Evolutionary conservation across 2,329 filamentous ascomycete species (phyloP), one percentile per base, ranked within the genome.

Genomic region (Phaeosphaeriaceae sp.): DNA sequence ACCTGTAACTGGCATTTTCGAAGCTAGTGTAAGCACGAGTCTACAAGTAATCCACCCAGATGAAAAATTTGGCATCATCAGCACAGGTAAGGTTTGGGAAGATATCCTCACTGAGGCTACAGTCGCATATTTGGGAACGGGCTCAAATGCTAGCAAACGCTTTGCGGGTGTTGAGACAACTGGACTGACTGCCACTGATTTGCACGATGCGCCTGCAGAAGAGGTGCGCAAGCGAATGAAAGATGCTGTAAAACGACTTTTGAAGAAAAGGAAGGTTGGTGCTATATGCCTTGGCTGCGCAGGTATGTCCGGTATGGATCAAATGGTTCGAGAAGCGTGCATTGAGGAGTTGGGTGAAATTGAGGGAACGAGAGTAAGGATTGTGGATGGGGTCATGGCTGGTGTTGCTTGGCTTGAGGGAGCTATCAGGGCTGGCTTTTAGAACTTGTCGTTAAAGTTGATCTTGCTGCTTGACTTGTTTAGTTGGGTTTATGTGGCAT

Each of bases 281-380:
- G 88, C 86, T 18, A 83, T 97, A 6, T 88, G 90, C 64, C 82
- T 97, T 77, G 92, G 92, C 0, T 97, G 92, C 70, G 92, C 90
- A 2, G 92, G 92, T 0, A 96, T 97, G 92, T 87, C 87, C 1
- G 92, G 92, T 0, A 81, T 97, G 74, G 88, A 94, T 61, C 79
- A 84, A 33, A 87, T 87, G 50, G 91, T 97, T 32, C 81, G 87
- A 28, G 80, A 83, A 35, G 87, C 87, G 1, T 88, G 89, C 29
- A 64, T 82, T 0, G 84, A 88, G 49, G 79, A 83, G 41, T 79
- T 87, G 47, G 88, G 88, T 1, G 71, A 79, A n/a, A 74, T 80
- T 9, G 78, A 79, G 37, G 88, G 83, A 0, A 73, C 77, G 46
- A 76, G 77, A 28, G 77, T 95, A 3, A 83, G 82, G 63, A 85